These are phyloP conservation scores for Trypethelium eluteriae DNA, from an alignment of 495 filamentous ascomycete genomes.

Conservation along the genomic window DNA sequence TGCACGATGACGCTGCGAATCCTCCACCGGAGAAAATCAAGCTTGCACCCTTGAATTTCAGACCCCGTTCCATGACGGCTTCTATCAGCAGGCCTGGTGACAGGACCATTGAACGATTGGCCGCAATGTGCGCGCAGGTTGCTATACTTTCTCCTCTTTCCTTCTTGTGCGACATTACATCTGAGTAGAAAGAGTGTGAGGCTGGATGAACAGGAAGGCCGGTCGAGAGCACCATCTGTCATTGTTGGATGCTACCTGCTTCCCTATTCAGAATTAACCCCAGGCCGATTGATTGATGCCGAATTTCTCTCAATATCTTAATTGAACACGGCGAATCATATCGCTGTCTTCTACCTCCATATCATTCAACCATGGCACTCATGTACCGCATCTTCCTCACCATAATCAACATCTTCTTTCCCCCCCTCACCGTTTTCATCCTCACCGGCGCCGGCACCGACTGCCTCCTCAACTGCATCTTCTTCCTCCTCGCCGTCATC, in stretches of 20 bases:
- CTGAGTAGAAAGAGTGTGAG: background rate
- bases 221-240: too few species aligned
- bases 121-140: background rate
- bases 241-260: too few species aligned
- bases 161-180: background rate
- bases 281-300: background rate
- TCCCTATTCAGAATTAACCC: too few species aligned
- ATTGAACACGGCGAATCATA: background rate
- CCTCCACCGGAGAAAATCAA: conserved; percentile 8
- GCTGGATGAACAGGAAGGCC: too few species aligned
- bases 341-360: background rate
- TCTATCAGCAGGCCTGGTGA: background rate
- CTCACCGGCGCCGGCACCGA: conserved; percentile 31
- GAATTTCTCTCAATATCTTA: background rate
- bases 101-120: background rate
- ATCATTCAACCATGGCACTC: conserved; percentile 15
- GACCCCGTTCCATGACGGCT: background rate
- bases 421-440: conserved; percentile 27
- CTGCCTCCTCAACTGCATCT: conserved; percentile 33
- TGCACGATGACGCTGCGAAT: conserved; percentile 1
- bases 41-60: background rate
- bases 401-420: conserved; percentile 28
- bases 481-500: conserved; percentile 38
- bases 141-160: background rate
- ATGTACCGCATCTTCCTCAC: conserved; percentile 25